Percentiles rank a stretch among this genome's conserved stretches.
Conservation (phyloP, 1,139 yeast species). For the Groenewaldozyma sp. region DNA sequence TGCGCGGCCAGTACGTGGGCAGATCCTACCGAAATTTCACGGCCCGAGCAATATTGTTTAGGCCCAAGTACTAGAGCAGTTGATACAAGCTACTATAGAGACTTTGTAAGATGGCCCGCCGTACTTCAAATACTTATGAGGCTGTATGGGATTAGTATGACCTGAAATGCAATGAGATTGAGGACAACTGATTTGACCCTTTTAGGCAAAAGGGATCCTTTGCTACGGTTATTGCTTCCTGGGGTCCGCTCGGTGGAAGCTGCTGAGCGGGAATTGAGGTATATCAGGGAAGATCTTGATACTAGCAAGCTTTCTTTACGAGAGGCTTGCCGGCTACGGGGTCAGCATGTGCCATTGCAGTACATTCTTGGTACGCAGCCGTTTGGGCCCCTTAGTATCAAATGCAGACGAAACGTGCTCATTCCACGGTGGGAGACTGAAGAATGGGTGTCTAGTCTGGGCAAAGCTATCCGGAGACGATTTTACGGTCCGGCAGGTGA, state of each 20-base stretch:
- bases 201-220: too few species aligned
- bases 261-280: constrained; percentile 40
- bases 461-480: constrained; percentile 16
- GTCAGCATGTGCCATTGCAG: constrained; percentile 57
- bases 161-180: too few species aligned
- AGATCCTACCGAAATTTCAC: too few species aligned
- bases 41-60: too few species aligned
- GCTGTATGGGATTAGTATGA: too few species aligned
- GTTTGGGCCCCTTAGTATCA: constrained; percentile 58
- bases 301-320: constrained; percentile 5
- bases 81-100: too few species aligned
- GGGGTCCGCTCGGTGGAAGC: constrained; percentile 16
- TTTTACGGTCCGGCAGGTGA: constrained; percentile 2
- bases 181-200: too few species aligned
- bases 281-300: constrained; percentile 37
- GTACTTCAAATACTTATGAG: too few species aligned
- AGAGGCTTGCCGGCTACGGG: constrained; percentile 23
- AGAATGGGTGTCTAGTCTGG: constrained; percentile 55
- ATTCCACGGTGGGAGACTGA: constrained; percentile 97
- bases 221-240: constrained; percentile 19
- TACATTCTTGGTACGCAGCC: constrained; percentile 83
- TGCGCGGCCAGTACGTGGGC: too few species aligned
- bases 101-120: too few species aligned
- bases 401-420: constrained; percentile 56
- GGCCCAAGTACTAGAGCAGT: too few species aligned